These are phyloP conservation scores for Lobosporangium transversale DNA, from an alignment of 192 early-diverging fungal species.

Conservation along the genomic window DNA sequence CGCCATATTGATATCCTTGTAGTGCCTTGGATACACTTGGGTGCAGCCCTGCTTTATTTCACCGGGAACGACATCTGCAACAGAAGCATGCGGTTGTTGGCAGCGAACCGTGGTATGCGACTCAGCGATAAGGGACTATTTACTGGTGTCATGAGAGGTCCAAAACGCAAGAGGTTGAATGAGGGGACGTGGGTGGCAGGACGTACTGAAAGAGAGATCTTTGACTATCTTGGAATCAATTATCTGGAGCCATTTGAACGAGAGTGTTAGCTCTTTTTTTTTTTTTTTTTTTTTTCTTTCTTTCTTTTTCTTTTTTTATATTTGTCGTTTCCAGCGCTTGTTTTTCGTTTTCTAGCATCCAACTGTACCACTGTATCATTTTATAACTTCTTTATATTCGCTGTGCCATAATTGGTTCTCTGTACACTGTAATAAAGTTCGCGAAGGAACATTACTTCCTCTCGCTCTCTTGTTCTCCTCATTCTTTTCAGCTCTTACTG, in stretches of 20 bases:
- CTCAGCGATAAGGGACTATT: slow-evolving; percentile 54
- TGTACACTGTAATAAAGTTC: background rate
- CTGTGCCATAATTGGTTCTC: background rate
- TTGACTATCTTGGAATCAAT: slow-evolving; percentile 46
- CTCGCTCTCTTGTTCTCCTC: no score
- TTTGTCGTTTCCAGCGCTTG: background rate
- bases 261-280: slow-evolving; percentile 21
- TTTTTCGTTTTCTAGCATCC: background rate
- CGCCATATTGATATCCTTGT: slow-evolving; percentile 51
- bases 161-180: slow-evolving; percentile 23
- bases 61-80: slow-evolving; percentile 59
- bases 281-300: background rate
- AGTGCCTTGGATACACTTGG: slow-evolving; percentile 42
- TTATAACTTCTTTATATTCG: background rate
- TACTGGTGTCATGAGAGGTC: slow-evolving; percentile 28
- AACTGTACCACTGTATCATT: background rate
- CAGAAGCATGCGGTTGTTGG: slow-evolving; percentile 51
- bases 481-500: no score
- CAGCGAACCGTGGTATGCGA: slow-evolving; percentile 46
- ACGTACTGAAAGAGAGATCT: slow-evolving; percentile 44
- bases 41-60: slow-evolving; percentile 44
- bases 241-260: slow-evolving; percentile 50
- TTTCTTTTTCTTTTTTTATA: no score
- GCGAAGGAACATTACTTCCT: no score
- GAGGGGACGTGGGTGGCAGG: slow-evolving; percentile 50